Base-by-base conservation (phyloP, 371 early-diverging fungal species). In the Coemansia sp. region DNA sequence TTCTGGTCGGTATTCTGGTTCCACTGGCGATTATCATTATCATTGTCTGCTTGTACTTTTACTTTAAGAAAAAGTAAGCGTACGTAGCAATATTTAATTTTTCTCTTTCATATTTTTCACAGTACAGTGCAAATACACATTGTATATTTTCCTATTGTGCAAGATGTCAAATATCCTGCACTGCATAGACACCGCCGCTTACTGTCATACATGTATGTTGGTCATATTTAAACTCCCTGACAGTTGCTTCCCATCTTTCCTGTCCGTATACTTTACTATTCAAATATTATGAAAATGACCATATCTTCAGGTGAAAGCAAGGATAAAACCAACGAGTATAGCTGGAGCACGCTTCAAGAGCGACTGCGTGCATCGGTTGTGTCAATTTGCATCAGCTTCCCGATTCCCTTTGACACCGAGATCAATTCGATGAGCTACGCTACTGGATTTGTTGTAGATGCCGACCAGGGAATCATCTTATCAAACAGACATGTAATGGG, bases 371-470 rank as follows among this genome's bases (percentile, higher is more conserved):
- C 60, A 11, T 72, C 65, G 0, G 30, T 69, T 11, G 65, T 73
- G 6, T 69, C 74, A 1, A 73, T 69, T 21, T 25, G 16, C 3
- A 23, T 5, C 11, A 47, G 37, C 52, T 16, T 3, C 5, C 18
- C 62, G 0, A 44, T 56, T 25, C 20, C 89, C 12, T 91, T 96
- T 63, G 96, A 94, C 74, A 93, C 93, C 0, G 93, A 92, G 63
- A 73, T 82, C 0, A 84, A 90, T 4, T 86, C 86, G 18, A 81
- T 80, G 55, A 65, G 63, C 30, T 81, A 83, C 42, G 95, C 95
- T 5, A 89, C 97, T 18, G 98, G 98, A 5, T 96, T 96, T 78
- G 88, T 97, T 16, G 96, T 97, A 2, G 96, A 97, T 71, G 89
- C 90, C 7, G 71, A 87, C 64, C 82, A 83, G 11, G 98, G 95